A percentile compares a stretch with the other conserved stretches of the same genome.
Conservation (phyloP, 805 yeast genomes). For the Candida coleopterorum region DNA sequence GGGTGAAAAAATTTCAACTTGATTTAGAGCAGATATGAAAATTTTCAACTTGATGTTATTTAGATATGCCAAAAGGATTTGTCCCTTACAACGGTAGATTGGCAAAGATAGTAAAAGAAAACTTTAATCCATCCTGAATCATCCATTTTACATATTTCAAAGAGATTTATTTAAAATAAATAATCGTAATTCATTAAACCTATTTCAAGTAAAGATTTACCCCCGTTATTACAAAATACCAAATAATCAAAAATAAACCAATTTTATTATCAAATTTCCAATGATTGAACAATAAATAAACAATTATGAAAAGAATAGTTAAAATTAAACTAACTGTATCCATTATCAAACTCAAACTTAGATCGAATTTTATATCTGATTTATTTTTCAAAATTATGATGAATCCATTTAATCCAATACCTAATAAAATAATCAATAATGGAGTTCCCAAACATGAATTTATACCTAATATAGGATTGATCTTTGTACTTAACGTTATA, state of each 20-base stretch:
- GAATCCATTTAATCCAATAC: slow-evolving; percentile 46
- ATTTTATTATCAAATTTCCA: slow-evolving; percentile 31
- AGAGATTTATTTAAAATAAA: too few species aligned
- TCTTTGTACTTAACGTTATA: slow-evolving; percentile 39
- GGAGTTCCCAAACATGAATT: slow-evolving; percentile 56
- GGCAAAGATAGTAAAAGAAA: too few species aligned
- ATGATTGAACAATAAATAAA: slow-evolving; percentile 25
- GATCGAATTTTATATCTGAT: slow-evolving; percentile 13
- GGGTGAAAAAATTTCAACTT: too few species aligned
- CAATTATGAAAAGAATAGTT: slow-evolving; percentile 17
- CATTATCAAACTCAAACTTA: slow-evolving; percentile 19
- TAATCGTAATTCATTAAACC: too few species aligned
- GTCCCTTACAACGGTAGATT: too few species aligned
- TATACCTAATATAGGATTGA: slow-evolving; percentile 36
- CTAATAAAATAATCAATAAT: slow-evolving; percentile 42
- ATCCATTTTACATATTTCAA: too few species aligned
- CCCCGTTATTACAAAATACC: slow-evolving; percentile 18
- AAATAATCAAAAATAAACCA: slow-evolving; percentile 21
- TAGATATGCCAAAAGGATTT: too few species aligned
- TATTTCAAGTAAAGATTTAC: slow-evolving; percentile 14
- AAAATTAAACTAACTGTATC: slow-evolving; percentile 24
- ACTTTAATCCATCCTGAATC: too few species aligned
- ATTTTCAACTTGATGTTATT: too few species aligned
- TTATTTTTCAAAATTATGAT: slow-evolving; percentile 17
- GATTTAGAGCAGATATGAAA: too few species aligned